Evolutionary conservation across 305 asterid species (phyloP), one percentile per base, ranked within the genome.

Genomic region (Fraxinus platypoda): DNA sequence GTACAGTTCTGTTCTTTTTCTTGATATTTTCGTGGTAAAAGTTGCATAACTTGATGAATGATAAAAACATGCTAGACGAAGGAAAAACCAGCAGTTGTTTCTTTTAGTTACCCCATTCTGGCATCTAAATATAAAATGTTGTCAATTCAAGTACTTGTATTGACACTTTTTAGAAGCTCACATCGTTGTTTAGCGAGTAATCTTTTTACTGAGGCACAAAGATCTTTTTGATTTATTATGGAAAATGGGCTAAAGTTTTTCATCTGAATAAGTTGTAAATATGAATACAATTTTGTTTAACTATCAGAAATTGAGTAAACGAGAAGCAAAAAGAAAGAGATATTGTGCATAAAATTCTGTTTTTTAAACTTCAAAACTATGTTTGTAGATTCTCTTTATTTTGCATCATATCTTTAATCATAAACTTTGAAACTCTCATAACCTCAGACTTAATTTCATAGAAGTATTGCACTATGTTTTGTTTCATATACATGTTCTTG

Each of bases 231-330:
- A 54, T 54, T 54, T 54, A 54, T 54, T 54, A 5, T 54, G 64
- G 59, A 17, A 54, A 54, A 54, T 54, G 25, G 64, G 25, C 9
- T 54, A n/a, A 54, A n/a, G 64, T 54, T 54, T 54, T n/a, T 49
- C 64, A 21, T 54, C 64, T 54, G 64, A 54, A 17, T 6, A 54
- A 54, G 25, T 54, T 1, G 11, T 54, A 6, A 54, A 54, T 54
- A 21, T 54, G 64, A 54, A 54, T n/a, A n/a, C 23, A 54, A 54
- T 17, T 54, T 54, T 17, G 25, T 54, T 52, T 54, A 35, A 35
- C 54, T n/a, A 33, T 54, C 83, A 38, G 64, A 73, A 15, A 49
- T 30, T 74, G 76, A 81, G 71, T 64, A 28, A 30, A 19, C 12
- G 12, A 41, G 64, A 38, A 75, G 52, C 15, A 72, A 57, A 31